Base-by-base conservation (phyloP, 78 protist species). In the Chrysochromulina parva region DNA sequence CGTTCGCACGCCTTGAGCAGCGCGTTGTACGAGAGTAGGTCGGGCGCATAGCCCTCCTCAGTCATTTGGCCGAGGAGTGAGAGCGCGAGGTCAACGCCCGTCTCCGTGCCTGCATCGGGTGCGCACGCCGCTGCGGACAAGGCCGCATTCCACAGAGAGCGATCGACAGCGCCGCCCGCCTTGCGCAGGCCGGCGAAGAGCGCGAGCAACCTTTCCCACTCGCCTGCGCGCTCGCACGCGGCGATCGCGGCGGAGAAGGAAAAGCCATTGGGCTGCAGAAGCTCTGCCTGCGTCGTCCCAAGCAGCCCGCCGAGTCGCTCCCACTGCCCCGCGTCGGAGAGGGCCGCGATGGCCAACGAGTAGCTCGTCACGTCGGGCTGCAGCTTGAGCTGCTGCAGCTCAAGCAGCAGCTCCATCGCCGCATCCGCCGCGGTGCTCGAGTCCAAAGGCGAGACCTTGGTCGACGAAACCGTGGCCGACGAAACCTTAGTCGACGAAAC, bases 141-240 rank as follows among this genome's bases (percentile, higher is more conserved):
- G 26, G 48, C 82, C 26, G 82, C 82, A 1, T 38, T 55, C 38
- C 38, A 38, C 38, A 38, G 38, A 38, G 38, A 38, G 38, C 38
- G 38, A 38, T 38, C 38, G 38, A 38, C 38, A 38, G 38, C 62
- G 62, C 62, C 13, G 24, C 7, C 26, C 57, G 22, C 13, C 3
- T 13, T n/a, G 66, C 88, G 88, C 48, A 81, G 48, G 22, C 22
- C 88, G 53, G 5, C 26, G 88, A 57, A 81, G 28, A 76, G 85
- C 17, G 85, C 85, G 59, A 76, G 59, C 22, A 20, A 58, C 86
- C 53, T 22, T 48, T 50, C 50, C 16, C n/a, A 53, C 86, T 78
- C 62, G 62, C 86, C 86, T 4, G 28, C 86, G 62, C 86, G 86
- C 62, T 78, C 86, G 60, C 59, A 53, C 62, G 86, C 86, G 19